A percentile compares a stretch with the other conserved stretches of the same genome.
phyloP scores from a whole-genome alignment of 495 filamentous ascomycete species.

The Hyphodiscus hymeniophilus region DNA sequence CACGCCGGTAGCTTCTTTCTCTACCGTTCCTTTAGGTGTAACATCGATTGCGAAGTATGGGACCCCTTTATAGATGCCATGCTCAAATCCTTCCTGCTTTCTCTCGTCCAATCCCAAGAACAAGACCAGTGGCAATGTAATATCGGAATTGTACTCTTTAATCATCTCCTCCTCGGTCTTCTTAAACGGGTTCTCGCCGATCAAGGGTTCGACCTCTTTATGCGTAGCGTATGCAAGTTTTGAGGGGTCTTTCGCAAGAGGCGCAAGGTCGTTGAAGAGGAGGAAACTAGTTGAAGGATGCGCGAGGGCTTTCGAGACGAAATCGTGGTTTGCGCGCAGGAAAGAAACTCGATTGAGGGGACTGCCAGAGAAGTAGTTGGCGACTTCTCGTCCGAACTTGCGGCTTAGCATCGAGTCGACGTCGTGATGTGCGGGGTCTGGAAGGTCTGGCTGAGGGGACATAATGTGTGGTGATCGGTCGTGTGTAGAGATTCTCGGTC shows the following conservation, averaged over 20 bases:
- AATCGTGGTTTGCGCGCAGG: slow-evolving; percentile 67
- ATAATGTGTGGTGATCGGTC: slow-evolving; percentile 9
- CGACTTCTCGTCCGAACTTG: slow-evolving; percentile 83
- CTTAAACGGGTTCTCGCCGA: slow-evolving; percentile 62
- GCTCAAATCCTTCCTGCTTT: slow-evolving; percentile 31
- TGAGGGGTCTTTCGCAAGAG: slow-evolving; percentile 52
- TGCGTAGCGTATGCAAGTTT: slow-evolving; percentile 53
- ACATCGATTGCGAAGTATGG: slow-evolving; percentile 90
- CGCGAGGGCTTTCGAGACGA: slow-evolving; percentile 67
- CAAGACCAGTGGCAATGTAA: slow-evolving; percentile 58
- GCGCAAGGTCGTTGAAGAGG: slow-evolving; percentile 69
- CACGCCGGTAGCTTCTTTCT: slow-evolving; percentile 26
- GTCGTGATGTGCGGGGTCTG: slow-evolving; percentile 37
- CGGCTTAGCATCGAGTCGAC: slow-evolving; percentile 77
- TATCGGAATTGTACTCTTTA: slow-evolving; percentile 60
- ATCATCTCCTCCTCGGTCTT: slow-evolving; percentile 66
- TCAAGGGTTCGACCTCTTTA: slow-evolving; percentile 57
- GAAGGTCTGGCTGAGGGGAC: slow-evolving; percentile 32
- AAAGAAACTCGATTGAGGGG: slow-evolving; percentile 66
- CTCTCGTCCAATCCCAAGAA: slow-evolving; percentile 84
- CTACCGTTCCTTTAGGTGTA: slow-evolving; percentile 55
- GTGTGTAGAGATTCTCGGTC: background rate
- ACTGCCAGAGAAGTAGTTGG: slow-evolving; percentile 89
- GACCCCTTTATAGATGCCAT: slow-evolving; percentile 54
- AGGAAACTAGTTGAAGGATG: slow-evolving; percentile 67